These are phyloP conservation scores for Dicorynia guianensis DNA, from an alignment of 306 rosid species.

Conservation along the genomic window DNA sequence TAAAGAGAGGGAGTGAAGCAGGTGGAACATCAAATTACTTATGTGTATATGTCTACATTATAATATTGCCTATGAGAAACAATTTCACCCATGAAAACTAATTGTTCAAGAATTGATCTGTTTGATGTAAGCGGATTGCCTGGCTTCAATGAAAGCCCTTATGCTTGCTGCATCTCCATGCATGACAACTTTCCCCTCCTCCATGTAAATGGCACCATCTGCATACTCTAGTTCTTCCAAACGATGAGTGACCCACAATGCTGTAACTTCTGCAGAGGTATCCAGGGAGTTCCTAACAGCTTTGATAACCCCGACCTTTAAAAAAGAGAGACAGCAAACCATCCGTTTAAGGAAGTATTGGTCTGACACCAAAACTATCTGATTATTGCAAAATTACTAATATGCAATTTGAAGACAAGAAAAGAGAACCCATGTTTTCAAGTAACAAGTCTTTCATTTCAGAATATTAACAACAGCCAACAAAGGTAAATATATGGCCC, in stretches of 20 bases:
- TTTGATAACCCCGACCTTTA: constrained; percentile 75
- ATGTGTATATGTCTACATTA: neutral
- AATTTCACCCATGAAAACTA: neutral
- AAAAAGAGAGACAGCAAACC: constrained; percentile 23
- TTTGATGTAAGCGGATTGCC: constrained; percentile 75
- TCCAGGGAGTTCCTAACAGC: constrained; percentile 73
- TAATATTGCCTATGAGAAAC: neutral
- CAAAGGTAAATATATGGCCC: constrained; percentile 14
- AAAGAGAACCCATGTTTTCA: constrained; percentile 2
- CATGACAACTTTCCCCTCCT: constrained; percentile 73
- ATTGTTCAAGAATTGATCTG: constrained; percentile 53
- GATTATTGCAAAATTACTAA: neutral
- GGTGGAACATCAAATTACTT: neutral
- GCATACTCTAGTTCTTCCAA: constrained; percentile 85
- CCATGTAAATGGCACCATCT: constrained; percentile 92
- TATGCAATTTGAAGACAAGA: constrained; percentile 1
- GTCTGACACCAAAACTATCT: constrained; percentile 17
- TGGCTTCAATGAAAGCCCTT: constrained; percentile 60
- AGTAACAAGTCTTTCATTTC: constrained; percentile 4
- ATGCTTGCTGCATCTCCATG: constrained; percentile 64
- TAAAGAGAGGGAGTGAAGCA: too few species aligned
- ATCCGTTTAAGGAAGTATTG: constrained; percentile 32
- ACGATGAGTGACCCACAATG: constrained; percentile 93
- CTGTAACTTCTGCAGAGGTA: constrained; percentile 72
- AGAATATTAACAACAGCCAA: neutral